phyloP scores from a whole-genome alignment of 2,329 filamentous ascomycete species.

The Colletotrichum orchidophilum region DNA sequence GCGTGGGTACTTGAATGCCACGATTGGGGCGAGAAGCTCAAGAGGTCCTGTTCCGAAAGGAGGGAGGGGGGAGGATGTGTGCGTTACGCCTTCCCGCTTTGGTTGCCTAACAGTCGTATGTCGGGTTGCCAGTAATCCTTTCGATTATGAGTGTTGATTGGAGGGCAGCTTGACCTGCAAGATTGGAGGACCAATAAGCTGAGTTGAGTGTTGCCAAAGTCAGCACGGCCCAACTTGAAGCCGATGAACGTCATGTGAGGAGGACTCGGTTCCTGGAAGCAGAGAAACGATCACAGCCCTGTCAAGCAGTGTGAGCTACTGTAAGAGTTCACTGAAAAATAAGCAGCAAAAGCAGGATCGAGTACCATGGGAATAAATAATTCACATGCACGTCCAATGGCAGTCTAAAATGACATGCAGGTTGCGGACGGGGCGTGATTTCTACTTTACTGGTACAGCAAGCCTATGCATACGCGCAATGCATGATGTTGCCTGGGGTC shows the following conservation, averaged over 20 bases:
- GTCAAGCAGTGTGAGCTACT: neutral
- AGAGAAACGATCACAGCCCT: neutral
- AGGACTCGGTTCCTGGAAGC: neutral
- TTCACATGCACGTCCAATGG: neutral
- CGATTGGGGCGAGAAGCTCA: neutral
- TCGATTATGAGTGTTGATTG: neutral
- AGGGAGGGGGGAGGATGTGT: too few species aligned
- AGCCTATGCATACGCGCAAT: neutral
- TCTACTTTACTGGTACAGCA: neutral
- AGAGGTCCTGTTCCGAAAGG: neutral
- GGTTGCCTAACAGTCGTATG: neutral
- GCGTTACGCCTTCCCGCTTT: neutral
- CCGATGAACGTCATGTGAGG: neutral
- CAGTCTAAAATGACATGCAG: neutral
- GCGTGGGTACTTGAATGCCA: neutral
- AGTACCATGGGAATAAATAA: neutral
- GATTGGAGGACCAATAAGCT: neutral
- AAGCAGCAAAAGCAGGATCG: neutral
- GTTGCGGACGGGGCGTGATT: neutral
- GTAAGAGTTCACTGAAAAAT: neutral
- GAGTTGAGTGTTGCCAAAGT: neutral
- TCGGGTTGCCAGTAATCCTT: neutral
- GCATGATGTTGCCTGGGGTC: neutral
- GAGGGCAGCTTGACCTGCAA: neutral
- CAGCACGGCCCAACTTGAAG: constrained; percentile 18